Evolutionary conservation across 2,329 filamentous ascomycete genomes (phyloP).

Genomic region (Drechslerella dactyloides): DNA sequence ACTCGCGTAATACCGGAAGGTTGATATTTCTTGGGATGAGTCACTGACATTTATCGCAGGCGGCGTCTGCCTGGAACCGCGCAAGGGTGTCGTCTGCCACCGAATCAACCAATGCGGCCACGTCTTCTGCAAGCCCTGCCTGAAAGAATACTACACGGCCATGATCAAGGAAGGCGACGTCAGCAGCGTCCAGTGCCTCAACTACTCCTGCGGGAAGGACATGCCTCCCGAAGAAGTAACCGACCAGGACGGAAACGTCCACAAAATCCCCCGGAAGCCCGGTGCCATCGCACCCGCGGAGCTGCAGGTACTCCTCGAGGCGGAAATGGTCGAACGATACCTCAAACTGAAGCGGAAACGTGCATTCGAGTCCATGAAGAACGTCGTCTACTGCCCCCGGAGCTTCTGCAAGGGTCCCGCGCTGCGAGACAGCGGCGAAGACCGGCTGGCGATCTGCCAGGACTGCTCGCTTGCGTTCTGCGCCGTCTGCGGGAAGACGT

Average conservation of each 20-base stretch:
- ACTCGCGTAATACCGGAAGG: no score
- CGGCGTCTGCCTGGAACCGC: constrained; percentile 69
- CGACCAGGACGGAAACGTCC: constrained; percentile 36
- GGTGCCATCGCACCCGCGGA: constrained; percentile 54
- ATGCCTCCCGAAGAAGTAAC: constrained; percentile 56
- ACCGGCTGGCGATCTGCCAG: constrained; percentile 79
- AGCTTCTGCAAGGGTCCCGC: constrained; percentile 92
- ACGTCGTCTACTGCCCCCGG: constrained; percentile 89
- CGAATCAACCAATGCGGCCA: constrained; percentile 82
- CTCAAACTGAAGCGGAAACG: constrained; percentile 90
- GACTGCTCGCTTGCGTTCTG: constrained; percentile 92
- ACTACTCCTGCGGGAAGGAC: constrained; percentile 77
- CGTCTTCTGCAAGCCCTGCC: constrained; percentile 86
- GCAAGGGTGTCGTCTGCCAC: constrained; percentile 83
- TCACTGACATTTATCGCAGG: constrained; percentile 15
- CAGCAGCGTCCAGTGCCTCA: constrained; percentile 76
- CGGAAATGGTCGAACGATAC: constrained; percentile 80
- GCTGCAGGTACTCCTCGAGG: constrained; percentile 68
- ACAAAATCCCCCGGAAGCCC: constrained; percentile 46
- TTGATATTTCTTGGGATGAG: background rate
- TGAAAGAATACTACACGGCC: constrained; percentile 87
- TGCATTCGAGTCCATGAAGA: constrained; percentile 87
- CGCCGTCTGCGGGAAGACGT: constrained; percentile 72
- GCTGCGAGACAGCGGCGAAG: constrained; percentile 57
- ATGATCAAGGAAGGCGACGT: constrained; percentile 87